Conservation (phyloP, 2,329 filamentous ascomycete species). For the Penicillium sp. region DNA sequence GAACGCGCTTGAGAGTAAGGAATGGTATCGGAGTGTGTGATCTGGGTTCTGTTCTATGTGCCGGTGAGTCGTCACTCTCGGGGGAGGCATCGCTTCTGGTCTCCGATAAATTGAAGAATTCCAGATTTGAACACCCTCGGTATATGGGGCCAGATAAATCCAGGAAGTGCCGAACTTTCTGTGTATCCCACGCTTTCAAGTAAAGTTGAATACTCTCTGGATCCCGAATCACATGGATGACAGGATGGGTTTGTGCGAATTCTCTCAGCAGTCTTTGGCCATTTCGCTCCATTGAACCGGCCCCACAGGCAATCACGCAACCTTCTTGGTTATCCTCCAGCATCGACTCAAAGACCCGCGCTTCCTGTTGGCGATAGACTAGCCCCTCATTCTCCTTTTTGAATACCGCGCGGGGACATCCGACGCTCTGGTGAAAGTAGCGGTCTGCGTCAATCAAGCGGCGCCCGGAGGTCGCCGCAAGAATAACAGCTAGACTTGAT, state of each 20-base stretch:
- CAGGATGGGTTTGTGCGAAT: conserved; percentile 66
- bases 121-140: conserved; percentile 69
- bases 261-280: conserved; percentile 63
- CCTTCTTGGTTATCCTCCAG: conserved; percentile 61
- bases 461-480: conserved; percentile 69
- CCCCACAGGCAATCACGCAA: conserved; percentile 71
- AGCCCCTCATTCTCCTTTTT: conserved; percentile 63
- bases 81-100: conserved; percentile 33
- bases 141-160: conserved; percentile 56
- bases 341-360: conserved; percentile 62
- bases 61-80: conserved; percentile 27
- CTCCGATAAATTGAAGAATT: conserved; percentile 76
- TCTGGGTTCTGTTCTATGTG: conserved; percentile 38
- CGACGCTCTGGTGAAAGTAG: conserved; percentile 66
- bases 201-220: conserved; percentile 65
- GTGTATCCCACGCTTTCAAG: conserved; percentile 58
- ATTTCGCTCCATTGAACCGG: conserved; percentile 67
- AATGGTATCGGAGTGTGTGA: conserved; percentile 57
- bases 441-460: conserved; percentile 70
- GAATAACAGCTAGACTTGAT: conserved; percentile 73
- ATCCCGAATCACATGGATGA: conserved; percentile 71
- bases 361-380: conserved; percentile 66
- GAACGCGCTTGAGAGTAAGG: conserved; percentile 67
- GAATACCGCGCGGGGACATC: conserved; percentile 63
- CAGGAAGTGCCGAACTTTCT: conserved; percentile 61